Evolutionary conservation across 108 stramenopile genomes (phyloP).

Genomic region (Cylindrotheca fusiformis): DNA sequence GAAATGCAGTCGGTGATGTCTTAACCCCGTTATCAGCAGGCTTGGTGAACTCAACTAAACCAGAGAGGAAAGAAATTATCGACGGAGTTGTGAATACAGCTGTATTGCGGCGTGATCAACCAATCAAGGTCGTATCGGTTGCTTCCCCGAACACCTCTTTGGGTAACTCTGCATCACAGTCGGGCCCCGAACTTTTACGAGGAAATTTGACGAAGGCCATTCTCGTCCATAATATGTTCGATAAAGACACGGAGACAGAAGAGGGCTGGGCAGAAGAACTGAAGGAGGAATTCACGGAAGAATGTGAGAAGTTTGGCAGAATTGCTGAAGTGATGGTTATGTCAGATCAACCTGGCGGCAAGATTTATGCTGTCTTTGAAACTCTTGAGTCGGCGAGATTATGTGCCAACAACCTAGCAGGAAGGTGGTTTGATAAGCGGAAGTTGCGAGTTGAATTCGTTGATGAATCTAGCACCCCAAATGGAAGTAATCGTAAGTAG

Average conservation of each 20-base stretch:
- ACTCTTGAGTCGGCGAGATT: slow-evolving; percentile 55
- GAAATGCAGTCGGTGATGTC: slow-evolving; percentile 25
- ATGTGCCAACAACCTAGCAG: slow-evolving; percentile 87
- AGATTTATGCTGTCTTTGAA: slow-evolving; percentile 86
- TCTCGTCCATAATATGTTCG: slow-evolving; percentile 92
- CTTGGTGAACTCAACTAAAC: neutral
- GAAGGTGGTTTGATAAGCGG: slow-evolving; percentile 93
- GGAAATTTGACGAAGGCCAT: slow-evolving; percentile 39
- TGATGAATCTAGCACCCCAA: neutral
- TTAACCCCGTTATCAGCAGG: slow-evolving; percentile 24
- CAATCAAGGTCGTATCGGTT: too few relatives aligned
- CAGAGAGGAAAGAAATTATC: neutral
- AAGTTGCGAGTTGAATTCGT: slow-evolving; percentile 87
- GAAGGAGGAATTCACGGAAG: slow-evolving; percentile 84
- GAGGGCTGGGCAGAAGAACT: slow-evolving; percentile 89
- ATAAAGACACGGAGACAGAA: slow-evolving; percentile 91
- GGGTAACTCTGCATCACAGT: neutral
- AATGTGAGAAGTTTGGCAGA: slow-evolving; percentile 87
- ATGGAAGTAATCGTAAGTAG: too few relatives aligned
- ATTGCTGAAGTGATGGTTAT: slow-evolving; percentile 69
- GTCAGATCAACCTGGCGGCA: slow-evolving; percentile 82
- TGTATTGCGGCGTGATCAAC: slow-evolving; percentile 7
- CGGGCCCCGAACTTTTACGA: slow-evolving; percentile 23
- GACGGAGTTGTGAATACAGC: too few relatives aligned
- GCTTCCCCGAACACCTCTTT: slow-evolving; percentile 16